Evolutionary conservation across 768 basidiomycete species (phyloP).

Genomic region (Pleurotus sapidus): DNA sequence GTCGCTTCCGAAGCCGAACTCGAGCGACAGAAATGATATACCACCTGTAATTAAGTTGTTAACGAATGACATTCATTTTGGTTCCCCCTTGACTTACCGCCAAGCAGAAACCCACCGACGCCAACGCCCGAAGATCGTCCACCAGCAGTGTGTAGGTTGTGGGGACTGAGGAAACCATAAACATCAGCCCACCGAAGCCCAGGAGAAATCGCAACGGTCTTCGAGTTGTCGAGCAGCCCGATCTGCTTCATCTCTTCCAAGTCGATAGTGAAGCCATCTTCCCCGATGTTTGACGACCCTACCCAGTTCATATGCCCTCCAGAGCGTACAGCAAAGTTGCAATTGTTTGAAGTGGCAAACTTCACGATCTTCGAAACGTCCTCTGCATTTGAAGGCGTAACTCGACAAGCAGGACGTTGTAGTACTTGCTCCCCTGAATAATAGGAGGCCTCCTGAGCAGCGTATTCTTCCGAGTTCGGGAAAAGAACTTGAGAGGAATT

Average conservation of each 20-base stretch:
- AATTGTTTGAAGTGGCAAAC: background rate
- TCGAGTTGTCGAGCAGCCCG: constrained; percentile 1
- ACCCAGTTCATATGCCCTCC: constrained; percentile 11
- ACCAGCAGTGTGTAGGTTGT: constrained; percentile 6
- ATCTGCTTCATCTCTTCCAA: constrained; percentile 3
- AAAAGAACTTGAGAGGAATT: background rate
- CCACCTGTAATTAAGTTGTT: constrained; percentile 9
- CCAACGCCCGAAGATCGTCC: constrained; percentile 11
- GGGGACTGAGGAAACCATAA: constrained; percentile 7
- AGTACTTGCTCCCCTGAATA: background rate
- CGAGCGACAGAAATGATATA: constrained; percentile 11
- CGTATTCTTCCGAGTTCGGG: background rate
- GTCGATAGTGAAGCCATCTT: constrained; percentile 9
- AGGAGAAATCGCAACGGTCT: constrained; percentile 4
- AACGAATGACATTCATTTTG: background rate
- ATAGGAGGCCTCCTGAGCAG: background rate
- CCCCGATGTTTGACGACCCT: constrained; percentile 10
- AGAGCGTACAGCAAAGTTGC: constrained; percentile 1
- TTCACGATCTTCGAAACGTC: background rate
- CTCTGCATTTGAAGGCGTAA: background rate
- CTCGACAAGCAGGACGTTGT: constrained; percentile 3
- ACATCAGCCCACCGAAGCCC: constrained; percentile 9
- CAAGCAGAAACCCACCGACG: constrained; percentile 13
- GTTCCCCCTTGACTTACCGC: constrained; percentile 7
- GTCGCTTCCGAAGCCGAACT: constrained; percentile 11